Base-by-base conservation (phyloP, 352 stramenopile genomes). In the Globisporangium nagaii region DNA sequence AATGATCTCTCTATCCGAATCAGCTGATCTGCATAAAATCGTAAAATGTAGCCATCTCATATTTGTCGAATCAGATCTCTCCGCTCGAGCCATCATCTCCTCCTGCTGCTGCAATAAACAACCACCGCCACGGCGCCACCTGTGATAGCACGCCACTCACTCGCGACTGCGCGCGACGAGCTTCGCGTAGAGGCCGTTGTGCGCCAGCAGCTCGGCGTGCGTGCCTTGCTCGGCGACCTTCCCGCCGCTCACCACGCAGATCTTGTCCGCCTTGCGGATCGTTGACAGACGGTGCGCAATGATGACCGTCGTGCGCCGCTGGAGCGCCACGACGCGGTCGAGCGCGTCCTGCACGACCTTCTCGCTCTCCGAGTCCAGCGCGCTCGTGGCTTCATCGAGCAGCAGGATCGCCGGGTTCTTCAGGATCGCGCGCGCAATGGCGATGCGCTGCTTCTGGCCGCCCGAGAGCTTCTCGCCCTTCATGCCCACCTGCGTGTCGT, bases 401-500 rank as follows among this genome's bases (percentile, higher is more conserved):
- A 78, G 20, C 52, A 78, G 52, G 27, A 78, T 62, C 32, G 10
- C 22, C 19, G 47, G 56, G 4, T 63, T 53, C 35, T 63, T 63
- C 8, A 63, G 25, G 70, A 66, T 98, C 12, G 84, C 84, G 25
- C 84, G 73, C 2, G 84, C 84, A 41, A 94, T 91, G 19, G 84
- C 84, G 50, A 94, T 74, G 30, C 96, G 84, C 73, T 99, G 97
- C 67, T 98, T 98, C 71, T 99, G 94, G 19, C 95, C 94, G 46
- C 96, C 97, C 85, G 66, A 77, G 40, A 76, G 64, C 32, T 62
- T 45, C 25, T 64, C 39, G 30, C 68, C 68, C 20, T 67, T 60
- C 34, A 44, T 42, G 31, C 93, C 90, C 8, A 98, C 90, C 25
- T 88, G 63, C 4, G 90, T 97, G n/a, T 96, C 76, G 67, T 85